Base-by-base conservation (phyloP, 345 rosid species). In the Acer negundo region DNA sequence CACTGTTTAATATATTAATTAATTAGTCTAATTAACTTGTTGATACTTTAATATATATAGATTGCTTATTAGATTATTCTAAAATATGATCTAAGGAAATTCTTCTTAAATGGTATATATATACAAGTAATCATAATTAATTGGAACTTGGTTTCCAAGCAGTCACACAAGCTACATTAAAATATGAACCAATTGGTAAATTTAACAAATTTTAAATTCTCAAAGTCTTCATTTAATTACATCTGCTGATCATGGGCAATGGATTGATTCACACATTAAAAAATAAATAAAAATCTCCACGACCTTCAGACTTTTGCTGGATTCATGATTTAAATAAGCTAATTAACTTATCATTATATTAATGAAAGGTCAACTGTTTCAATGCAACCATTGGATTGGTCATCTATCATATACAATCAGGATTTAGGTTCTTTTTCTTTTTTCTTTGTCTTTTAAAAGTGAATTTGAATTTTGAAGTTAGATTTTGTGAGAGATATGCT, bases 321-420 rank as follows among this genome's bases (percentile, higher is more conserved):
- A 19, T 35, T 17, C 49, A 35, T 59, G 23, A 12, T 23, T 56
- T 35, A 31, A 31, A 58, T 55, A 58, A 67, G 73, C 38, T 51
- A n/a, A 61, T 1, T 70, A 16, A 35, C 38, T 35, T 35, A 28
- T 17, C 0, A 35, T 49, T 49, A 3, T 67, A 63, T 35, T 15
- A 73, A 53, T 80, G 62, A 55, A 75, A 42, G 40, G 79, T 75
- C 73, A 75, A 56, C 47, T 17, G 55, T 80, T 62, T 51, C 26
- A 22, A 26, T n/a, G 19, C 19, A 38, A 62, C 22, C 20, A 51
- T n/a, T 38, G 46, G 59, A 69, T 62, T 42, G 9, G 8, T 56
- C 7, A 19, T 35, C 38, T 35, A 0, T 35, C 4, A 35, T 35
- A 28, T 28, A 2, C 31, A 35, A 35, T 35, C 38, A 35, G 38